Conservation (phyloP, 2,329 filamentous ascomycete genomes). For the Aureobasidium sp. region DNA sequence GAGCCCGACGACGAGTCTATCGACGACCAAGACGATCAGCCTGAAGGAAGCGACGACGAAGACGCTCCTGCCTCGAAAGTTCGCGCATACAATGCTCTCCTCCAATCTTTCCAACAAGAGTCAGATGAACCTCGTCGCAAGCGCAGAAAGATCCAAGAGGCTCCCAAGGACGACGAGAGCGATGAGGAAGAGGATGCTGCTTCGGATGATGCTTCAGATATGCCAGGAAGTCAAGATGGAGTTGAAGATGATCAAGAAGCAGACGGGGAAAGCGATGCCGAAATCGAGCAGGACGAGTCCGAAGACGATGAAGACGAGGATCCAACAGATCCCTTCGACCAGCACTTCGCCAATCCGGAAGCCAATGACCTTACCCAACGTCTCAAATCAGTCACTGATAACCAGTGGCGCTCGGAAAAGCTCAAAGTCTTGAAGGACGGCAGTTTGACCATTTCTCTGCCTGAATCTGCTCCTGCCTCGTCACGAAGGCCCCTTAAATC, state of each 20-base stretch:
- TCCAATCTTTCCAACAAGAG: constrained; percentile 44
- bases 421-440: constrained; percentile 5
- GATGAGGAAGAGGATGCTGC: constrained; percentile 34
- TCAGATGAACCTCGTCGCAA: constrained; percentile 40
- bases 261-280: constrained; percentile 13
- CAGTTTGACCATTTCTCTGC: constrained; percentile 15
- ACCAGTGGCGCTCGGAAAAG: constrained; percentile 37
- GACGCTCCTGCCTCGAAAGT: constrained; percentile 20
- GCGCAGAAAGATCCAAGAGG: constrained; percentile 44
- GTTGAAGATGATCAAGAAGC: constrained; percentile 44
- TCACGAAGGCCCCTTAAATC: constrained; percentile 11
- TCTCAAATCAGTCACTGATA: constrained; percentile 37
- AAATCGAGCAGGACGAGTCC: constrained; percentile 8
- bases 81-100: constrained; percentile 47
- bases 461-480: constrained; percentile 7
- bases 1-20: constrained; percentile 18
- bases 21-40: constrained; percentile 19
- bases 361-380: constrained; percentile 48
- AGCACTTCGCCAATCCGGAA: constrained; percentile 65
- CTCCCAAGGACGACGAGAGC: constrained; percentile 18
- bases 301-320: constrained; percentile 20
- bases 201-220: constrained; percentile 32
- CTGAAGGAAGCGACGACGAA: constrained; percentile 23
- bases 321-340: constrained; percentile 63
- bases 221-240: constrained; percentile 40